Conservation (phyloP, 2,329 filamentous ascomycete species). For the Chaetothyriales sp. region DNA sequence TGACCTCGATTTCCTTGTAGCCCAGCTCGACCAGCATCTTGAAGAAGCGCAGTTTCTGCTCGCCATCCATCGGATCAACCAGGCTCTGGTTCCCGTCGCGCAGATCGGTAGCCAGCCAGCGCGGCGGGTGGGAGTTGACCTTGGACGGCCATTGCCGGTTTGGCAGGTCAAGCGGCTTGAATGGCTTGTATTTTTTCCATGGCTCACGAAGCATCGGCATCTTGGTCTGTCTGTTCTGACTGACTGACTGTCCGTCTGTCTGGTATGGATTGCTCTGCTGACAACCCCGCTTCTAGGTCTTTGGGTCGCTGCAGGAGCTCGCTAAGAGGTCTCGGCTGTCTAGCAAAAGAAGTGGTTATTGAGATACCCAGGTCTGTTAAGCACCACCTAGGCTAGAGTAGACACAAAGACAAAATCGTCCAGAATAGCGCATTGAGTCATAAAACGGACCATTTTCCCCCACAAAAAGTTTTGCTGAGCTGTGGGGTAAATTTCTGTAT, state of each 20-base stretch:
- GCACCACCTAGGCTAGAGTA: no score
- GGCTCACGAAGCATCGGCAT: conserved; percentile 29
- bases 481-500: no score
- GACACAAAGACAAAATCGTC: no score
- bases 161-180: conserved; percentile 33
- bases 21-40: conserved; percentile 82
- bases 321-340: conserved; percentile 2
- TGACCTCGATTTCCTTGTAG: conserved; percentile 96
- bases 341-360: background rate
- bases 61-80: conserved; percentile 86
- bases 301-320: background rate
- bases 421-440: no score
- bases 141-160: conserved; percentile 62
- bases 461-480: no score
- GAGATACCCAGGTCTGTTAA: no score
- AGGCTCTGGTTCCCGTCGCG: conserved; percentile 90
- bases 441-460: no score
- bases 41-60: conserved; percentile 92
- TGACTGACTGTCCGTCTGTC: no score
- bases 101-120: conserved; percentile 80
- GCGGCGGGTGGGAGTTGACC: conserved; percentile 65
- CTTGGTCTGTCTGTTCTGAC: background rate
- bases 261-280: no score
- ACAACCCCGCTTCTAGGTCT: background rate
- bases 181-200: conserved; percentile 34